Conservation (phyloP, 441 rosid genomes). For the Arabidopsis hybrid region DNA sequence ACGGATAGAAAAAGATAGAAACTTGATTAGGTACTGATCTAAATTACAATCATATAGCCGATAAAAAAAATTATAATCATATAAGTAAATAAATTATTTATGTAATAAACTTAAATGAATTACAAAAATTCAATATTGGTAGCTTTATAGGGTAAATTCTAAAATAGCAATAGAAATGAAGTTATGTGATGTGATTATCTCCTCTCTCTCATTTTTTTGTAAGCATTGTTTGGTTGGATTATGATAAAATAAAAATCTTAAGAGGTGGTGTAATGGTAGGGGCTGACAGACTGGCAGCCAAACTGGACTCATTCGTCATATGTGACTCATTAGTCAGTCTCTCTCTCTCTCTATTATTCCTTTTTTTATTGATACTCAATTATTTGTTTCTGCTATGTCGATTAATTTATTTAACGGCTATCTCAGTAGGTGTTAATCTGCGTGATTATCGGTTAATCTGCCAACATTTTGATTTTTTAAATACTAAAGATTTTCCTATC, state of each 20-base stretch:
- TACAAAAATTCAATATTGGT: no score
- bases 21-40: no score
- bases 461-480: not conserved
- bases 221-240: no score
- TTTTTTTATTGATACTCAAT: not conserved
- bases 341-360: not conserved
- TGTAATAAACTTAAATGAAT: no score
- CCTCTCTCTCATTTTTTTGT: not conserved
- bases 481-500: not conserved
- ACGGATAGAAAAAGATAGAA: not conserved
- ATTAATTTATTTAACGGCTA: slow-evolving; percentile 44
- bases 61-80: no score
- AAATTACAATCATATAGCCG: no score
- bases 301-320: slow-evolving; percentile 45
- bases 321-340: slow-evolving; percentile 10
- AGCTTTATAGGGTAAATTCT: no score
- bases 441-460: slow-evolving; percentile 37
- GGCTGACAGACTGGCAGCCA: slow-evolving; percentile 59
- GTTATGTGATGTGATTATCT: slow-evolving; percentile 46
- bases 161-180: no score
- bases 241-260: not conserved
- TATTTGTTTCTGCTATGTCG: not conserved
- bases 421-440: slow-evolving; percentile 26
- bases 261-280: slow-evolving; percentile 28
- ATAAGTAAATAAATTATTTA: no score